Evolutionary conservation across 805 yeast genomes (phyloP).

Genomic region (Kregervanrija pseudodelftensis): DNA sequence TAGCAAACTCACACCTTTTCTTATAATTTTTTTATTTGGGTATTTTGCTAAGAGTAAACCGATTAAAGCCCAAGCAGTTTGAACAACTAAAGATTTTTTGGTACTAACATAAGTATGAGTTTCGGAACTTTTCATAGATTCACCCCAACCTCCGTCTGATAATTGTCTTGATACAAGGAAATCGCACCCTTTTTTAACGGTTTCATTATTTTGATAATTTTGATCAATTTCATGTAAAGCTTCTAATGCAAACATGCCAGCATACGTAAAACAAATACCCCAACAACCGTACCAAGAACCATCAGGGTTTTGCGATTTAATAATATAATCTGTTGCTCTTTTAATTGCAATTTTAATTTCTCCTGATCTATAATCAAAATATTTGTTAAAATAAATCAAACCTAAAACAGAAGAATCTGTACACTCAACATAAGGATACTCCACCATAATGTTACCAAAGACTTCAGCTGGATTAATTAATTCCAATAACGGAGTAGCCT

Average conservation of each 20-base stretch:
- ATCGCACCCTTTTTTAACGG: conserved; percentile 75
- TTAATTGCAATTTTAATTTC: conserved; percentile 67
- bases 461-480: conserved; percentile 92
- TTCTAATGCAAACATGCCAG: conserved; percentile 96
- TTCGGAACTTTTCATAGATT: conserved; percentile 85
- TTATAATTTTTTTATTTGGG: conserved; percentile 60
- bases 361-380: conserved; percentile 54
- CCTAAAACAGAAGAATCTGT: conserved; percentile 94
- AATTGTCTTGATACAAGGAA: conserved; percentile 70
- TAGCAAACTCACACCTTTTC: conserved; percentile 54
- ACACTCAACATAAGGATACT: conserved; percentile 96
- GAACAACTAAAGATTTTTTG: conserved; percentile 63
- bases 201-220: conserved; percentile 51
- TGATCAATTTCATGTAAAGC: conserved; percentile 71
- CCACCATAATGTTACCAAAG: conserved; percentile 97
- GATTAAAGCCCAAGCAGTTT: conserved; percentile 88
- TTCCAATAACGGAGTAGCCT: conserved; percentile 75
- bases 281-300: conserved; percentile 99
- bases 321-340: conserved; percentile 68
- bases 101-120: conserved; percentile 62
- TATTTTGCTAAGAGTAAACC: conserved; percentile 76
- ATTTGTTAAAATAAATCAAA: conserved; percentile 63
- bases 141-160: conserved; percentile 97
- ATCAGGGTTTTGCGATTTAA: conserved; percentile 58
- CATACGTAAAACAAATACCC: conserved; percentile 96